Base-by-base conservation (phyloP, 2,329 filamentous ascomycete genomes). In the Phyllosticta citriasiana region DNA sequence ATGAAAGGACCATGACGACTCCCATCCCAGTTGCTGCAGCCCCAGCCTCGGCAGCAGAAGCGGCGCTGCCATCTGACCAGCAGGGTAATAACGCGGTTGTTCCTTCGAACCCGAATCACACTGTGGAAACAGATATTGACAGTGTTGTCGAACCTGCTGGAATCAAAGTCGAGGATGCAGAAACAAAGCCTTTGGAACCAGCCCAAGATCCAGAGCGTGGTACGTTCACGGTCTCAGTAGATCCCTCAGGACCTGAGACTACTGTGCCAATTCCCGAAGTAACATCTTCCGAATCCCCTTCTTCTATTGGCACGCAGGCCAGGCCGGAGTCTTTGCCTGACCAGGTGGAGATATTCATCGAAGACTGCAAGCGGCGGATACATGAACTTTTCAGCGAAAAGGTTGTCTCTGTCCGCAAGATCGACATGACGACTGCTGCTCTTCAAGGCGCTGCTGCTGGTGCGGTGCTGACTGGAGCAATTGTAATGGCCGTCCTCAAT, bases 401-500 rank as follows among this genome's bases (percentile, higher is more conserved):
- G 24, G 56, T 72, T 33, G 72, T 79, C 57, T 74, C 76, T 16
- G 71, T 80, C 55, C 74, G 76, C 50, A 73, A 76, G 62, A 71
- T 78, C 55, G 78, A 80, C 57, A 69, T 77, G 51, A 80, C 78
- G 2, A 73, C 73, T n/a, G 71, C 74, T 19, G 71, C 77, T 4
- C 64, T 79, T n/a, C 73, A 77, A 63, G 73, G 76, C 40, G 76
- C 75, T 55, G 75, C 76, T 6, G 73, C 73, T 12, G 78, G 78
- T 40, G 67, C 72, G 14, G 69, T 70, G 10, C 62, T 71, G 5
- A 71, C 72, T 66, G 70, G 59, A 24, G 27, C 51, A 5, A n/a
- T 61, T 2, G 54, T 61, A 16, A 22, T 61, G 47, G 22, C 59
- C 9, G 24, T 57, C 16, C 16, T 61, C 8, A 57, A 27, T 19